Percentiles rank a stretch among this genome's conserved stretches.
phyloP scores from a whole-genome alignment of 2,329 filamentous ascomycete species.

The Pseudocercospora musae region DNA sequence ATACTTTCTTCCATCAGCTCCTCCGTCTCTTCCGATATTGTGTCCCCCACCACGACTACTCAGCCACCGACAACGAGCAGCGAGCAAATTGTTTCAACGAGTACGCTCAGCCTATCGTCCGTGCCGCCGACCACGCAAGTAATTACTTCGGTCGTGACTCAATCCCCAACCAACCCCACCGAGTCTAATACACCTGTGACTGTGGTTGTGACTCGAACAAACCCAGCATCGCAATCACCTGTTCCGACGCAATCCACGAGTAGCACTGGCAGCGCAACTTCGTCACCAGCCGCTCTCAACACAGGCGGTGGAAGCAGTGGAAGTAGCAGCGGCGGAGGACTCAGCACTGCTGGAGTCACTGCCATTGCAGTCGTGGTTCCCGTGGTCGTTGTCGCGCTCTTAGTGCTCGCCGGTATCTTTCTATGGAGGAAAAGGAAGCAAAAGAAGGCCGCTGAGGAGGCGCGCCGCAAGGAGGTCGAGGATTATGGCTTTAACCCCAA shows the following conservation, averaged over 20 bases:
- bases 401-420: conserved; percentile 73
- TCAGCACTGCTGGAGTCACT: conserved; percentile 67
- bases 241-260: conserved; percentile 9
- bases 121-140: conserved; percentile 20
- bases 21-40: conserved; percentile 13
- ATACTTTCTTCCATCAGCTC: conserved; percentile 18
- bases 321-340: conserved; percentile 39
- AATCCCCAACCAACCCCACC: conserved; percentile 10
- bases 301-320: conserved; percentile 8
- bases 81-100: conserved; percentile 7
- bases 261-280: conserved; percentile 5
- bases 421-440: conserved; percentile 88
- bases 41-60: conserved; percentile 6
- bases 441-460: conserved; percentile 78
- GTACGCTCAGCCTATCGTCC: conserved; percentile 16
- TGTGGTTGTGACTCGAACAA: conserved; percentile 17
- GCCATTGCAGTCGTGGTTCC: conserved; percentile 93
- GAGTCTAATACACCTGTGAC: conserved; percentile 12
- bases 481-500: conserved; percentile 99
- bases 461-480: conserved; percentile 91
- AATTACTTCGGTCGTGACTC: conserved; percentile 22
- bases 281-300: conserved; percentile 14
- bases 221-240: conserved; percentile 8
- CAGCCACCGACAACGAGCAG: conserved; percentile 2
- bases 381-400: conserved; percentile 78